phyloP scores from a whole-genome alignment of 2,329 filamentous ascomycete genomes.

The Arthrocladium fulminans region DNA sequence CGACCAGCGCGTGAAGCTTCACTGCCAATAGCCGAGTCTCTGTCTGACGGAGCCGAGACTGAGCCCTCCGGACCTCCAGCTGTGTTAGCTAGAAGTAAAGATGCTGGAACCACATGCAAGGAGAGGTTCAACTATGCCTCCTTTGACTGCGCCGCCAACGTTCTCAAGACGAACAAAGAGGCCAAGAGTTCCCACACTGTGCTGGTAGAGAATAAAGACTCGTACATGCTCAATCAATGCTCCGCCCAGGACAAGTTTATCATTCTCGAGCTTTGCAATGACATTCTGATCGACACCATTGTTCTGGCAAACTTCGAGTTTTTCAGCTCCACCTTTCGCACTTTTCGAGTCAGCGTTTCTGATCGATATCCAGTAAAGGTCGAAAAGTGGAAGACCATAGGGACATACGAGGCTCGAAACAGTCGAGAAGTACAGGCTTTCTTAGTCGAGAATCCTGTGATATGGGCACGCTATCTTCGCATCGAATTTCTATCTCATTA shows the following conservation, averaged over 20 bases:
- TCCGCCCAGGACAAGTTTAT: slow-evolving; percentile 80
- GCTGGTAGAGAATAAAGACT: slow-evolving; percentile 93
- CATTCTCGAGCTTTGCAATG: slow-evolving; percentile 85
- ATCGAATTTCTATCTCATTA: slow-evolving; percentile 91
- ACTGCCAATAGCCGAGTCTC: slow-evolving; percentile 17
- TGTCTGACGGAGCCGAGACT: slow-evolving; percentile 24
- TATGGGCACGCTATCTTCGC: slow-evolving; percentile 87
- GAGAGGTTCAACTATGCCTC: slow-evolving; percentile 96
- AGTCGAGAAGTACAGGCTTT: slow-evolving; percentile 92
- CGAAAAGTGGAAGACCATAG: slow-evolving; percentile 84
- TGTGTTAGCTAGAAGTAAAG: slow-evolving; percentile 65
- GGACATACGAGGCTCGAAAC: slow-evolving; percentile 83
- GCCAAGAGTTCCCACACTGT: slow-evolving; percentile 84
- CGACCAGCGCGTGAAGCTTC: slow-evolving; percentile 10
- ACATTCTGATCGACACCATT: slow-evolving; percentile 80
- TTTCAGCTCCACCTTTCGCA: slow-evolving; percentile 92
- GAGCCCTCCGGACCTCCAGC: slow-evolving; percentile 41
- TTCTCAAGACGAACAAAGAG: slow-evolving; percentile 79
- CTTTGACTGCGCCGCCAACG: slow-evolving; percentile 89
- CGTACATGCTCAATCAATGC: slow-evolving; percentile 94
- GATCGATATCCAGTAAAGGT: slow-evolving; percentile 88
- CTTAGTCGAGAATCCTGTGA: slow-evolving; percentile 83
- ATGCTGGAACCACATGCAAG: slow-evolving; percentile 95
- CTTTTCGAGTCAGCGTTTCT: slow-evolving; percentile 83
- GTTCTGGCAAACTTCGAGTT: slow-evolving; percentile 99